phyloP scores from a whole-genome alignment of 2,329 filamentous ascomycete genomes.

The Leptographium wingfieldii region DNA sequence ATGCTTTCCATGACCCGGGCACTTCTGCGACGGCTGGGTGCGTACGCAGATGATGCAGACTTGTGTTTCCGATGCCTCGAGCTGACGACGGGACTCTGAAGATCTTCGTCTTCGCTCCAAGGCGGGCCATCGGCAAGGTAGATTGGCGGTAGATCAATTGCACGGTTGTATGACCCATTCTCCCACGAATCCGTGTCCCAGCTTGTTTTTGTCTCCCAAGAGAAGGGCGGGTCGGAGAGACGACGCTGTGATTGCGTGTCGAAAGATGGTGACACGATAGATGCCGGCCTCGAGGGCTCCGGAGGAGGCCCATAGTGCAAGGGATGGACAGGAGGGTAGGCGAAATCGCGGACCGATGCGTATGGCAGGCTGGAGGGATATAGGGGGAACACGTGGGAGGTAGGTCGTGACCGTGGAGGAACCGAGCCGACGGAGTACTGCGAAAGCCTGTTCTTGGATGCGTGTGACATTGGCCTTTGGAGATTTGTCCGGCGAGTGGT shows the following conservation, averaged over 20 bases:
- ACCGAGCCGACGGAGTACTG: constrained; percentile 66
- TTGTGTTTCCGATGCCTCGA: constrained; percentile 80
- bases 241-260: constrained; percentile 49
- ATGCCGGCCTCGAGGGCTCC: constrained; percentile 55
- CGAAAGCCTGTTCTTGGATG: constrained; percentile 69
- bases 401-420: constrained; percentile 60
- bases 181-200: constrained; percentile 41
- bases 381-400: constrained; percentile 68
- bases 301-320: constrained; percentile 90
- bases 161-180: constrained; percentile 42
- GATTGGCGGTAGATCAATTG: constrained; percentile 66
- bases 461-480: constrained; percentile 60
- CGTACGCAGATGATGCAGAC: constrained; percentile 42
- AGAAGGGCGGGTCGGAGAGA: constrained; percentile 67
- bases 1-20: constrained; percentile 22
- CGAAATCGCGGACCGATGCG: constrained; percentile 90
- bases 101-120: constrained; percentile 90
- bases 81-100: constrained; percentile 81
- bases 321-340: constrained; percentile 70
- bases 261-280: constrained; percentile 76
- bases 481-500: constrained; percentile 44
- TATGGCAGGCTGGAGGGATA: constrained; percentile 81
- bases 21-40: constrained; percentile 32
- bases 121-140: constrained; percentile 80
- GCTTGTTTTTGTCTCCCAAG: constrained; percentile 58